Conservation (phyloP, 78 protist genomes). For the Blattamonas nauphoetae region DNA sequence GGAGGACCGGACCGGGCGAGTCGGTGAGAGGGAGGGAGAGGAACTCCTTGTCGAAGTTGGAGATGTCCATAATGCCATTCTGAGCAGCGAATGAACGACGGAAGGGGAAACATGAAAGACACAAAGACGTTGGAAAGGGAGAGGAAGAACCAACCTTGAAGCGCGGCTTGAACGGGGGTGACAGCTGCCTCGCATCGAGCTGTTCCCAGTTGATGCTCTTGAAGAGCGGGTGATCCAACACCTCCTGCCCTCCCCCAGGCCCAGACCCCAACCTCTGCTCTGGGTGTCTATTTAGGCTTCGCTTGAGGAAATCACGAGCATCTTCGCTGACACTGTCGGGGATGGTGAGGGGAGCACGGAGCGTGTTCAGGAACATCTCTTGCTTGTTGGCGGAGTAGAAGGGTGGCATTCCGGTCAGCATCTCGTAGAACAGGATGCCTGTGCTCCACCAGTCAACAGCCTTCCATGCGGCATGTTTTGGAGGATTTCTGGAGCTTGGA, state of each 20-base stretch:
- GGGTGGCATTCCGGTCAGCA: conserved; percentile 14
- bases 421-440: conserved; percentile 20
- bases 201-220: background rate
- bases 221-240: conserved; percentile 10
- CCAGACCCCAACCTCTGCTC: conserved; percentile 13
- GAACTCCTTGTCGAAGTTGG: background rate
- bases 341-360: background rate
- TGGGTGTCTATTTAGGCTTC: background rate
- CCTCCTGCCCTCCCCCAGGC: conserved; percentile 9
- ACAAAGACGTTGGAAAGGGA: background rate
- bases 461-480: conserved; percentile 4
- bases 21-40: background rate
- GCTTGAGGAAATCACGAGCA: background rate
- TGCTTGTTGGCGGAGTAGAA: conserved; percentile 14
- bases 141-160: background rate
- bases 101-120: background rate
- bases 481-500: conserved; percentile 10
- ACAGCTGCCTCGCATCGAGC: background rate
- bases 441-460: conserved; percentile 24
- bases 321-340: background rate
- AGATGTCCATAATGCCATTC: background rate
- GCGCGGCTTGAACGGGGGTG: conserved; percentile 17
- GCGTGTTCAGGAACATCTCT: conserved; percentile 15
- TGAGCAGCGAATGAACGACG: background rate
- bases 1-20: background rate